Evolutionary conservation across 2,329 filamentous ascomycete species (phyloP).

Genomic region (Scleromitrula shiraiana): DNA sequence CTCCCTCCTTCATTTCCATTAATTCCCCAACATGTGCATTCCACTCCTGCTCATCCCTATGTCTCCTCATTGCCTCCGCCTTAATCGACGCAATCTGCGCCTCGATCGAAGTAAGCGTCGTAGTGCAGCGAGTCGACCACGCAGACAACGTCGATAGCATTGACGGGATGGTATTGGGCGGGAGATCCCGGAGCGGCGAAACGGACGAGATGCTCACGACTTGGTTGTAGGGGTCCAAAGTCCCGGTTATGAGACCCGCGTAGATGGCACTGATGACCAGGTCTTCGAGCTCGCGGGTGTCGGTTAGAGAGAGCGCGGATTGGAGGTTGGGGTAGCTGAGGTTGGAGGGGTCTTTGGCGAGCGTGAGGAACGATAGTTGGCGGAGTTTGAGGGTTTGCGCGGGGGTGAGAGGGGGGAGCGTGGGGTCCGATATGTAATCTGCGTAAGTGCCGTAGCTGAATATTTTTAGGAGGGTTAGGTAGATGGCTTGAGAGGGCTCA

Average conservation of each 20-base stretch:
- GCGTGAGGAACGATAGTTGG: slow-evolving; percentile 78
- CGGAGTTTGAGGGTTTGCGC: slow-evolving; percentile 78
- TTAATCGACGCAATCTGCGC: slow-evolving; percentile 63
- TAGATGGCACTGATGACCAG: slow-evolving; percentile 86
- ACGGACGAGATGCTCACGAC: slow-evolving; percentile 72
- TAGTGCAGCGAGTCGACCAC: slow-evolving; percentile 74
- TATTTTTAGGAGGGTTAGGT: slow-evolving; percentile 70
- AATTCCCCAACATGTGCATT: slow-evolving; percentile 22
- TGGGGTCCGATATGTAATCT: slow-evolving; percentile 50
- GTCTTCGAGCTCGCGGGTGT: slow-evolving; percentile 67
- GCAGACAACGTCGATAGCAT: slow-evolving; percentile 61
- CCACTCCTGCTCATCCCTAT: slow-evolving; percentile 33
- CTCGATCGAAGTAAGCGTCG: slow-evolving; percentile 68
- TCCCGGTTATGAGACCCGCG: slow-evolving; percentile 70
- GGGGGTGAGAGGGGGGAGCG: slow-evolving; percentile 63
- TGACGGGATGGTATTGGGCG: slow-evolving; percentile 59
- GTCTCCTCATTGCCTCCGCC: slow-evolving; percentile 44
- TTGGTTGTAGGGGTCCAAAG: slow-evolving; percentile 70
- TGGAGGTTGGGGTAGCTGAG: slow-evolving; percentile 69
- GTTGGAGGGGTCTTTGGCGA: slow-evolving; percentile 58
- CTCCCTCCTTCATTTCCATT: slow-evolving; percentile 17
- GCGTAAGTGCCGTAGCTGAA: slow-evolving; percentile 90
- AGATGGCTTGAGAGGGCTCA: slow-evolving; percentile 51
- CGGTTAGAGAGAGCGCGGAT: slow-evolving; percentile 56
- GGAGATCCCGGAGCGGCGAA: slow-evolving; percentile 77